Evolutionary conservation across 2,329 filamentous ascomycete species (phyloP).

Genomic region (Trichoderma sp.): DNA sequence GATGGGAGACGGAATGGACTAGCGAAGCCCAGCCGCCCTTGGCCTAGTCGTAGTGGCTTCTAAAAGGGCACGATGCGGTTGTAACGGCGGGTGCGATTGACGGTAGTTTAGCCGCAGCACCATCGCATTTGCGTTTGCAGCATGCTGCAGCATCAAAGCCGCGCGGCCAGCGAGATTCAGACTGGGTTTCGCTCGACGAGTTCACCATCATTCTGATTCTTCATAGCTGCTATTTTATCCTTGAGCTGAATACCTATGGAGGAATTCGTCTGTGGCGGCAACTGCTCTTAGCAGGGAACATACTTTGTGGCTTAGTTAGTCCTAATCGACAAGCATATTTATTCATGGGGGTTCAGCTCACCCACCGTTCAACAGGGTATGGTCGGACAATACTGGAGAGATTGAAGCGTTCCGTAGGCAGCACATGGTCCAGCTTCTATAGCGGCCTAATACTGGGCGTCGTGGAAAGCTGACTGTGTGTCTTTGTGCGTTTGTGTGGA

Average conservation of each 20-base stretch:
- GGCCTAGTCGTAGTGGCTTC: neutral
- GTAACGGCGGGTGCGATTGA: neutral
- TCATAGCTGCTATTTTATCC: neutral
- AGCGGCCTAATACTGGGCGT: neutral
- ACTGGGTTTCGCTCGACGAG: neutral
- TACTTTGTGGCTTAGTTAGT: neutral
- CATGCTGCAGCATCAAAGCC: neutral
- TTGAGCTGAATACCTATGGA: neutral
- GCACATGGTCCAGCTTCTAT: neutral
- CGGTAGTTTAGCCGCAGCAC: neutral
- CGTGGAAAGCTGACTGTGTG: neutral
- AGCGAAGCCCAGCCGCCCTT: neutral
- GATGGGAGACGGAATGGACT: neutral
- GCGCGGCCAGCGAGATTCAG: neutral
- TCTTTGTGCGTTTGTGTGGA: neutral
- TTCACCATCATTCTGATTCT: neutral
- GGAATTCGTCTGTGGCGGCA: neutral
- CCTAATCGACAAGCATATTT: neutral
- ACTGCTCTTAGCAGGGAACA: neutral
- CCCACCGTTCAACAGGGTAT: neutral
- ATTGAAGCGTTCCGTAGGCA: neutral
- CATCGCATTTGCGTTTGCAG: neutral
- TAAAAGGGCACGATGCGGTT: constrained; percentile 4
- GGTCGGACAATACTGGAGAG: neutral
- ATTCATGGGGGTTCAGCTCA: neutral